phyloP scores from a whole-genome alignment of 2,329 filamentous ascomycete species.

The Diaporthe sp. region DNA sequence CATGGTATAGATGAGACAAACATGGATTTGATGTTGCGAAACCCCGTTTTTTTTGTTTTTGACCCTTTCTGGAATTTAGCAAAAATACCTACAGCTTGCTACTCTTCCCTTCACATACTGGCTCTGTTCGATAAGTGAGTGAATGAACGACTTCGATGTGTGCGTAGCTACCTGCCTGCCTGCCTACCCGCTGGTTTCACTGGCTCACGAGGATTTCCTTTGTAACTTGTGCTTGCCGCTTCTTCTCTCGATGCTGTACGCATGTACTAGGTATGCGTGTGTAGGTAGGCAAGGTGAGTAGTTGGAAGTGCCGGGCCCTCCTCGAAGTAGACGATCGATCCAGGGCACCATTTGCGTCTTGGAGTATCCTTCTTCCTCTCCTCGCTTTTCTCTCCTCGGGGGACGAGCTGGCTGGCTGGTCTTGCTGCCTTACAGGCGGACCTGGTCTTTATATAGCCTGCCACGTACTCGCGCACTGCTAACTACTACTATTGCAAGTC shows the following conservation, averaged over 20 bases:
- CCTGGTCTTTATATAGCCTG: background rate
- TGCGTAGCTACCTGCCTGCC: too few species aligned
- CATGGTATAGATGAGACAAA: slow-evolving; percentile 42
- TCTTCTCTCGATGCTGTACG: background rate
- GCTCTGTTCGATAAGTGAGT: background rate
- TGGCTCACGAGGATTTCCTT: too few species aligned
- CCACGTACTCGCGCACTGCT: background rate
- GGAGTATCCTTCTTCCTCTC: background rate
- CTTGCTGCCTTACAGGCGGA: background rate
- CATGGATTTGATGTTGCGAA: slow-evolving; percentile 33
- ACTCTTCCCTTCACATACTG: background rate
- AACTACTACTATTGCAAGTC: too few species aligned
- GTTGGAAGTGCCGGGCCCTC: too few species aligned
- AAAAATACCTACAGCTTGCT: slow-evolving; percentile 12
- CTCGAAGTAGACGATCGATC: background rate
- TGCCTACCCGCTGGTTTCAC: background rate
- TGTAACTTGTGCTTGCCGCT: background rate
- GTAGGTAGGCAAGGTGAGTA: too few species aligned
- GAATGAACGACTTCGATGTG: background rate
- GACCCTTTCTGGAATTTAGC: background rate
- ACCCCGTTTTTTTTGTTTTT: background rate
- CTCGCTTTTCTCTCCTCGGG: background rate
- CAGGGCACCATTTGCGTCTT: background rate
- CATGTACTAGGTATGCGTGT: background rate
- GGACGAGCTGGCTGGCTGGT: background rate